A percentile compares a stretch with the other conserved stretches of the same genome.
Evolutionary conservation across 2,329 filamentous ascomycete genomes (phyloP).

Genomic region (Apiospora hydei): DNA sequence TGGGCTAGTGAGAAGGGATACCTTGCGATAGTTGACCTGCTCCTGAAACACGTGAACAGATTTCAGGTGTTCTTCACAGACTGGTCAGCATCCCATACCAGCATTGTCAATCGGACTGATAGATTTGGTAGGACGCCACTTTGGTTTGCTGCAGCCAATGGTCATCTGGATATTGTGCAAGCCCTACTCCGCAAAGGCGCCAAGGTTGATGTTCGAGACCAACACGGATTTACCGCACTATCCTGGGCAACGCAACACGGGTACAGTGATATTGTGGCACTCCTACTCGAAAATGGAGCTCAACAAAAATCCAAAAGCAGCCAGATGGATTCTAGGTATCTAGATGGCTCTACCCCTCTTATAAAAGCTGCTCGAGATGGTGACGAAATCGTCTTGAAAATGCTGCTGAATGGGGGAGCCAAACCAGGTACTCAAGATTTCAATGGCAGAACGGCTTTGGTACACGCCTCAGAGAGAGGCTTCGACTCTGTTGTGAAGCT

Average conservation of each 20-base stretch:
- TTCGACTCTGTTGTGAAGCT: slow-evolving; percentile 25
- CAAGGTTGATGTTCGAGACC: background rate
- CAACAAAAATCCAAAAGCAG: background rate
- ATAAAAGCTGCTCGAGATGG: background rate
- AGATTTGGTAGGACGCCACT: background rate
- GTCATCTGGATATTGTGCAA: background rate
- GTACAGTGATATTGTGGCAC: background rate
- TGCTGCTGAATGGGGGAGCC: background rate
- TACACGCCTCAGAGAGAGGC: slow-evolving; percentile 26
- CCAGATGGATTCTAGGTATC: background rate
- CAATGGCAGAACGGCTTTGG: slow-evolving; percentile 20
- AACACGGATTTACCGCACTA: background rate
- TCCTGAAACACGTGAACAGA: slow-evolving; percentile 14
- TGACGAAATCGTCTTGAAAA: background rate
- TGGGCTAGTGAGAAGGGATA: slow-evolving; percentile 31
- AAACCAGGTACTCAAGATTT: background rate
- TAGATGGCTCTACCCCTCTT: background rate
- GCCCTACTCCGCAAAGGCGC: background rate
- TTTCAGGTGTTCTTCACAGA: background rate
- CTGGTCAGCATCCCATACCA: background rate
- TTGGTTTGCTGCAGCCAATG: background rate
- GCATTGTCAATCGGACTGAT: background rate
- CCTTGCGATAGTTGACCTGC: slow-evolving; percentile 22
- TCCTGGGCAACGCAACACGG: background rate
- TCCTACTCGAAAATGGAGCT: background rate